phyloP scores from a whole-genome alignment of 495 filamentous ascomycete species.

The Penicillium ochrochloron region DNA sequence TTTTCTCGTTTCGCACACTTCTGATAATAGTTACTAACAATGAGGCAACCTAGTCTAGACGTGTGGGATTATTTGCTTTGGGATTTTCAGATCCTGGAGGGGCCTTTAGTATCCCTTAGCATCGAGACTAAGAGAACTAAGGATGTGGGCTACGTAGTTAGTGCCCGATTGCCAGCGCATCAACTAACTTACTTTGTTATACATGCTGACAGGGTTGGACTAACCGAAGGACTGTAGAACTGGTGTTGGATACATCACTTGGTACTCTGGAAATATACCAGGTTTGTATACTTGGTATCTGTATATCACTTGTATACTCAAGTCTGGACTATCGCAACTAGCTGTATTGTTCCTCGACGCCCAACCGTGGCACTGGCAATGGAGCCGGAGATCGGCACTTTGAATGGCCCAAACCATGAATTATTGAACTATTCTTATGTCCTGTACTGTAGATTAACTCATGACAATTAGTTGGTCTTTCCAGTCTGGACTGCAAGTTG shows the following conservation, averaged over 20 bases:
- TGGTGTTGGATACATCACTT: neutral
- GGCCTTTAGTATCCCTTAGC: neutral
- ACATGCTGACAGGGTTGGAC: neutral
- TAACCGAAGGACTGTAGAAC: neutral
- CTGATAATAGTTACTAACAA: neutral
- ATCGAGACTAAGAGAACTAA: neutral
- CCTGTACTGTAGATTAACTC: neutral
- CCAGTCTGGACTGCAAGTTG: neutral
- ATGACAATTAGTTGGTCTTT: neutral
- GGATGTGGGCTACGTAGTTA: neutral
- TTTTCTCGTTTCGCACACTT: neutral
- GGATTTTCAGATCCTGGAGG: neutral
- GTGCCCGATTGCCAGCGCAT: slow-evolving; percentile 20
- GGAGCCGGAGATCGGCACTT: slow-evolving; percentile 12
- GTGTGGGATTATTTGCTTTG: neutral
- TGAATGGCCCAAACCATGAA: neutral
- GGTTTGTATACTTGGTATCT: neutral
- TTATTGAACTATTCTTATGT: neutral
- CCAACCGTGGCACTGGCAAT: slow-evolving; percentile 30
- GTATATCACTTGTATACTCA: too few relatives aligned
- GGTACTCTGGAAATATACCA: neutral
- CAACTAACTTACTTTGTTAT: neutral
- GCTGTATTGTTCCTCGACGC: slow-evolving; percentile 8
- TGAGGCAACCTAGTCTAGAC: neutral
- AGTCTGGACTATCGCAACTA: neutral